These are phyloP conservation scores for Heritiera littoralis DNA, from an alignment of 345 rosid species.

Conservation along the genomic window DNA sequence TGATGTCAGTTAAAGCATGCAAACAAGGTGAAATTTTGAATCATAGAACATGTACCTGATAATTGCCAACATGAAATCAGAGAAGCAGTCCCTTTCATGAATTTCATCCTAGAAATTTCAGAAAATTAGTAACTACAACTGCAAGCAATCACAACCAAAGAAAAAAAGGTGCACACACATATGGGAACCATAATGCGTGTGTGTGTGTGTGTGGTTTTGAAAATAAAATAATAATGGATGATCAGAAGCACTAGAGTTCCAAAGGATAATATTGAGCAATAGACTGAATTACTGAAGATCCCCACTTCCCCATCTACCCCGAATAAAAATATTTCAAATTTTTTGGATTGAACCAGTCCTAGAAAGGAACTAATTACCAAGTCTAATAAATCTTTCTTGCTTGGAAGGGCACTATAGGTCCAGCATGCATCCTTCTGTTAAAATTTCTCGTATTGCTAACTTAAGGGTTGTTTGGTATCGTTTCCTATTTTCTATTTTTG, in stretches of 20 bases:
- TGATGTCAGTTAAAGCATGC: constrained; percentile 15
- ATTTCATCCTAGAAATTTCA: constrained; percentile 78
- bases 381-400: not conserved
- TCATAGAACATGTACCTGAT: constrained; percentile 54
- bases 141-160: constrained; percentile 23
- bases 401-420: not conserved
- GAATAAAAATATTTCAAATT: not conserved
- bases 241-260: not conserved
- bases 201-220: not conserved
- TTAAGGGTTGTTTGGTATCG: no score
- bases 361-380: constrained; percentile 2
- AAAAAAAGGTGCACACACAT: not conserved
- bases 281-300: not conserved
- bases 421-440: not conserved
- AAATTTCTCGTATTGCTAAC: not conserved
- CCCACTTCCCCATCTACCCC: not conserved
- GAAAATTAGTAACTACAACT: constrained; percentile 33
- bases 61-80: constrained; percentile 92
- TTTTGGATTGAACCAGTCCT: not conserved
- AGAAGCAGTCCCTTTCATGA: constrained; percentile 94
- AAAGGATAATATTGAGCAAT: not conserved
- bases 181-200: not conserved
- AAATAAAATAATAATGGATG: not conserved
- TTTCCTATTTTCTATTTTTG: no score
- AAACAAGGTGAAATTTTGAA: constrained; percentile 8